These are phyloP conservation scores for Paramecium bursaria DNA, from an alignment of 73 alveolate genomes.

Conservation along the genomic window DNA sequence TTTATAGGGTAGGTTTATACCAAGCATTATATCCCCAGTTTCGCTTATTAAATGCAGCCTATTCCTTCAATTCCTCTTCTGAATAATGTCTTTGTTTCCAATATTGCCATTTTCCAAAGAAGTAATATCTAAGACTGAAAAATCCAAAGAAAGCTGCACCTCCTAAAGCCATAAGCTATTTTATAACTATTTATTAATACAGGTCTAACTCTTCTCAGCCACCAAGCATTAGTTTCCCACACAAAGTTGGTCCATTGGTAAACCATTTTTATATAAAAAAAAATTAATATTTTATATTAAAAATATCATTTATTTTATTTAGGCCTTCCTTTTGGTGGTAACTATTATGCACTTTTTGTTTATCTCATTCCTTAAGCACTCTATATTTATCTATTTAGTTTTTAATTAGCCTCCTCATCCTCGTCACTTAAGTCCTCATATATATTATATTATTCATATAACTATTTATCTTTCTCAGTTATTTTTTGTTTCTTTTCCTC, in stretches of 20 bases:
- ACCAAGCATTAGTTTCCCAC: conserved; percentile 75
- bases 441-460: conserved; percentile 48
- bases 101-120: conserved; percentile 70
- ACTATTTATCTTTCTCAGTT: conserved; percentile 37
- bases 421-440: conserved; percentile 56
- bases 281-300: too few relatives aligned
- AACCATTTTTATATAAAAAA: conserved; percentile 67
- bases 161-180: conserved; percentile 59
- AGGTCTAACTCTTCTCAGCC: conserved; percentile 75
- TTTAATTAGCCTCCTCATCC: conserved; percentile 28
- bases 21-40: conserved; percentile 72
- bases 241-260: conserved; percentile 71
- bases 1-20: conserved; percentile 68
- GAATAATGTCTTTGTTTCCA: conserved; percentile 52
- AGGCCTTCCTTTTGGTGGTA: conserved; percentile 56
- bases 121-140: conserved; percentile 66
- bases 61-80: conserved; percentile 31
- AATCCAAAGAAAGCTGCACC: conserved; percentile 46
- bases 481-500: conserved; percentile 31
- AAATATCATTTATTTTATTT: conserved; percentile 28
- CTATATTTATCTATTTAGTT: conserved; percentile 16
- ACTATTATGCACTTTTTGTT: conserved; percentile 21
- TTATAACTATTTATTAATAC: conserved; percentile 5
- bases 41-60: conserved; percentile 67
- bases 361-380: background rate